Base-by-base conservation (phyloP, 2,329 filamentous ascomycete genomes). In the Diaporthe citriasiana region DNA sequence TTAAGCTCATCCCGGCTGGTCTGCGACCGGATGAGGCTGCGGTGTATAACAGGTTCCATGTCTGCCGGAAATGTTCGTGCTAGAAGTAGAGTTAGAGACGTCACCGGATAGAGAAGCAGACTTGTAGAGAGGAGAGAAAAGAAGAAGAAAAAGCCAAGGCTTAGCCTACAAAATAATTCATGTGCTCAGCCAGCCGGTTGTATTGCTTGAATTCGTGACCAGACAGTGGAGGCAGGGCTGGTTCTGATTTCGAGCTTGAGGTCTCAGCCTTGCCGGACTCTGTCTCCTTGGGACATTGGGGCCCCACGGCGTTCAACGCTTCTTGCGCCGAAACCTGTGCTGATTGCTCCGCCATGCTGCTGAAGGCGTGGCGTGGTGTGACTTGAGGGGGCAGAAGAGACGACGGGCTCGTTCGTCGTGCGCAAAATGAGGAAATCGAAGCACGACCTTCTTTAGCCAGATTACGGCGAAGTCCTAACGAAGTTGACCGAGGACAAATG, bases 61-160 rank as follows among this genome's bases (percentile, higher is more conserved):
- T 89, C 56, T 87, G 84, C 33, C 93, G 93, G 86, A 97, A 97
- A 84, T 93, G 89, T 78, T 91, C 90, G 84, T 97, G 94, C 92
- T 94, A 77, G 5, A 42, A n/a, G 5, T 22, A 53, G 47, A 15
- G 51, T 40, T 60, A 47, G 35, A 45, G 25, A 47, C 22, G 27
- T 35, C 19, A 56, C 42, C 19, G 40, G 47, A 12, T 45, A 59
- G 45, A 55, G 15, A 15, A 57, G 35, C 40, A 60, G 56, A n/a
- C n/a, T n/a, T 47, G 57, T 17, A 12, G 30, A n/a, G 30, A 9
- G 47, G 9, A 75, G 79, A 75, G 27, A 38, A 71, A 50, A 25
- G n/a, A n/a, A n/a, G n/a, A n/a, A n/a, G n/a, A n/a, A n/a, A n/a
- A n/a, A n/a, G n/a, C n/a, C n/a, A n/a, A n/a, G n/a, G n/a, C n/a